Conservation (phyloP, 2,329 filamentous ascomycete species). For the Colletotrichum eremochloae region DNA sequence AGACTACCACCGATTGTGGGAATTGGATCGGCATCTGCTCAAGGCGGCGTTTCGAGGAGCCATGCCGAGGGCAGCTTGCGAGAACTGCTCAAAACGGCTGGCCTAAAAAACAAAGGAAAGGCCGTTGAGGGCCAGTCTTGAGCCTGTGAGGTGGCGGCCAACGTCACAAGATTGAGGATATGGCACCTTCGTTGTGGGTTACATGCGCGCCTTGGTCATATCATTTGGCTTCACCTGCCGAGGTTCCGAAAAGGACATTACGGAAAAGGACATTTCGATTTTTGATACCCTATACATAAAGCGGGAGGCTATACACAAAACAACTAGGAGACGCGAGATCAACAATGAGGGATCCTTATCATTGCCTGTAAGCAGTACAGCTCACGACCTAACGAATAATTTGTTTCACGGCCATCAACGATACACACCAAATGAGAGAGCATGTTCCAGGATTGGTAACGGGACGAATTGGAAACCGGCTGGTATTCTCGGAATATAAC, state of each 20-base stretch:
- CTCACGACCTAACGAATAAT: conserved; percentile 32
- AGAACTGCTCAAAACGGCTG: conserved; percentile 60
- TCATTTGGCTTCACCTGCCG: background rate
- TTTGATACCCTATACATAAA: conserved; percentile 31
- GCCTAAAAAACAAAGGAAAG: conserved; percentile 52
- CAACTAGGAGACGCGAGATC: conserved; percentile 6
- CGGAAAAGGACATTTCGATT: conserved; percentile 14
- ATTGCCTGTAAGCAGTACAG: conserved; percentile 26
- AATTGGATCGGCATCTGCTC: conserved; percentile 41
- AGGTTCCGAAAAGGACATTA: conserved; percentile 12
- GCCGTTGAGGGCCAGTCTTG: conserved; percentile 45
- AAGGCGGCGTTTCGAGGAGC: conserved; percentile 51
- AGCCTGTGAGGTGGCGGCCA: background rate
- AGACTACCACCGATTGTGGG: conserved; percentile 48
- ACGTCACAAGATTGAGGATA: background rate
- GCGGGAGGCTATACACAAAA: conserved; percentile 36
- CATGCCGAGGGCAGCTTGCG: conserved; percentile 70
- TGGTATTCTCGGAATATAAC: conserved; percentile 4
- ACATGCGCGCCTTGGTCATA: background rate
- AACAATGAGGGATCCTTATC: conserved; percentile 6
- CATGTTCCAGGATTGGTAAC: background rate
- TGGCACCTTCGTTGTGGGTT: background rate
- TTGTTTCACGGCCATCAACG: conserved; percentile 16
- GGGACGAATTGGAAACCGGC: background rate
- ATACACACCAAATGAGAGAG: conserved; percentile 14